phyloP scores from a whole-genome alignment of 139 green algal species.

The Haematococcus lacustris region DNA sequence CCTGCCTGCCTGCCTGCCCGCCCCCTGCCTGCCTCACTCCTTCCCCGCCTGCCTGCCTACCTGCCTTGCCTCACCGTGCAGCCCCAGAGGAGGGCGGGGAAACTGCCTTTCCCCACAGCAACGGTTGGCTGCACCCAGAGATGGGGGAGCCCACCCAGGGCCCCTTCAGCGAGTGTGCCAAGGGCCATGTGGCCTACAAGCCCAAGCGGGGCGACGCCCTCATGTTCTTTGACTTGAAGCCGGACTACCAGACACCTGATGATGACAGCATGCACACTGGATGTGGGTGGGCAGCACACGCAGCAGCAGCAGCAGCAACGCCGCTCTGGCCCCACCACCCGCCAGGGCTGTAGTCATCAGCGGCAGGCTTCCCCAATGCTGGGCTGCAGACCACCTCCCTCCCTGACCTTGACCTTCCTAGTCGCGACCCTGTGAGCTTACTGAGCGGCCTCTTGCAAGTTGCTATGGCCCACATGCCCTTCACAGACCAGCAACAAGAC shows the following conservation, averaged over 20 bases:
- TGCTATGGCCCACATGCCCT: no score
- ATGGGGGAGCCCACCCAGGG: conserved; percentile 13
- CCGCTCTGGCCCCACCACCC: no score
- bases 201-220: conserved; percentile 55
- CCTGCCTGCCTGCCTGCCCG: no score
- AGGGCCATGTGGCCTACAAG: conserved; percentile 48
- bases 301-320: background rate
- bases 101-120: conserved; percentile 44
- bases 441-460: no score
- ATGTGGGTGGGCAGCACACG: background rate
- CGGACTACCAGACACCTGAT: conserved; percentile 19
- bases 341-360: background rate
- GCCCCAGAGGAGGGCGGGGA: conserved; percentile 37
- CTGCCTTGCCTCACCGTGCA: no score
- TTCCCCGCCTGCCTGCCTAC: no score
- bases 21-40: no score
- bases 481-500: background rate
- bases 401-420: no score
- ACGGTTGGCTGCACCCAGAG: conserved; percentile 21
- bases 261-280: conserved; percentile 19
- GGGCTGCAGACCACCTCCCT: no score
- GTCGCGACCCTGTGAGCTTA: no score
- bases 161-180: conserved; percentile 32
- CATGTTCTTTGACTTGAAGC: conserved; percentile 40
- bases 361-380: background rate